These are phyloP conservation scores for Aspergillus kassunensis DNA, from an alignment of 495 filamentous ascomycete genomes.

Conservation along the genomic window DNA sequence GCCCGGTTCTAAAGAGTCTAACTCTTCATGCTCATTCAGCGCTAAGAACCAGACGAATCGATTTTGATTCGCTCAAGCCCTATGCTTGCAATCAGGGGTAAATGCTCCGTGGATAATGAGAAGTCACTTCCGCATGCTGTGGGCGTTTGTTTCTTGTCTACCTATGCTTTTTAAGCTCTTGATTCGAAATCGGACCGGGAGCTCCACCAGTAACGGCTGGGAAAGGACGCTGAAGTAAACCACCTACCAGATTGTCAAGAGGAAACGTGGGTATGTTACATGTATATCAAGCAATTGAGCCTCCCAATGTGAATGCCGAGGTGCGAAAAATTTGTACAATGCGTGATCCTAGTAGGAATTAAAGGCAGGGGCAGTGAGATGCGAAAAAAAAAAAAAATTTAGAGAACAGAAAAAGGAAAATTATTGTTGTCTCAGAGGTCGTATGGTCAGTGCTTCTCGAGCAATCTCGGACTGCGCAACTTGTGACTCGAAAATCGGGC, in stretches of 20 bases:
- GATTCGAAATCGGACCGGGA: conserved; percentile 1
- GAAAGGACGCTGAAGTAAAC: conserved; percentile 8
- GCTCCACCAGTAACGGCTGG: background rate
- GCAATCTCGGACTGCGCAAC: conserved; percentile 1
- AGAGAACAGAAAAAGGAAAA: background rate
- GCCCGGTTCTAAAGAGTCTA: conserved; percentile 25
- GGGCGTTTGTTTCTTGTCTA: background rate
- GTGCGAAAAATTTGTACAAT: conserved; percentile 1
- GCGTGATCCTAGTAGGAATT: background rate
- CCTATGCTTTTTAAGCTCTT: conserved; percentile 3
- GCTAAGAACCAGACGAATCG: conserved; percentile 14
- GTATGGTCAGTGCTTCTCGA: conserved; percentile 11
- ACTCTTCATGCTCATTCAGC: conserved; percentile 33
- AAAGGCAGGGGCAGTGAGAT: conserved; percentile 1
- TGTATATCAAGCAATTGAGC: conserved; percentile 9
- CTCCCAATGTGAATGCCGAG: background rate
- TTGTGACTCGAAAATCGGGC: background rate
- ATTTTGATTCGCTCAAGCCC: conserved; percentile 6
- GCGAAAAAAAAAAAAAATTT: background rate
- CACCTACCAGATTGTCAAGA: conserved; percentile 13
- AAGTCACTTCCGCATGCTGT: conserved; percentile 9
- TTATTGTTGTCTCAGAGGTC: conserved; percentile 1
- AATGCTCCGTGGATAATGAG: background rate
- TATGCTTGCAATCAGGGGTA: conserved; percentile 2
- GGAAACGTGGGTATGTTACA: conserved; percentile 17